Percentiles rank a stretch among this genome's conserved stretches.
phyloP scores from a whole-genome alignment of 768 basidiomycete genomes.

The Hortiboletus flavorubellus region DNA sequence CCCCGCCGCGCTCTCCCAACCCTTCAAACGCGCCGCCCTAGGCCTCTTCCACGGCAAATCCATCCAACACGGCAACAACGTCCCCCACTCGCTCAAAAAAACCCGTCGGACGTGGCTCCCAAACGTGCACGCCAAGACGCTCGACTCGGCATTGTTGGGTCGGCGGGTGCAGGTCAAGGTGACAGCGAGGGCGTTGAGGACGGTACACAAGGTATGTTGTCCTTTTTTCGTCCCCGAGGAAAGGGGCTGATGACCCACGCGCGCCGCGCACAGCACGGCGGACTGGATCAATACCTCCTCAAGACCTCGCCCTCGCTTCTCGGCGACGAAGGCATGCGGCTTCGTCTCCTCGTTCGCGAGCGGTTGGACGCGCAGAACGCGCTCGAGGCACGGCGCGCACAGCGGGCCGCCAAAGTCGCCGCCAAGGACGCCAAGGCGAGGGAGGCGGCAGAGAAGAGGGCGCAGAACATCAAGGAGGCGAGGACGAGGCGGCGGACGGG shows the following conservation, averaged over 20 bases:
- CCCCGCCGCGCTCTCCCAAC: constrained; percentile 45
- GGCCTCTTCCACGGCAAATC: constrained; percentile 83
- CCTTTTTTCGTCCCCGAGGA: neutral
- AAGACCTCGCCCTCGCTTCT: constrained; percentile 40
- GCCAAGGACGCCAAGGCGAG: constrained; percentile 10
- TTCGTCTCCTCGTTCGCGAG: constrained; percentile 43
- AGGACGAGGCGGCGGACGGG: neutral
- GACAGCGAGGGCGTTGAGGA: constrained; percentile 72
- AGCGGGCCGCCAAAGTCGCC: constrained; percentile 18
- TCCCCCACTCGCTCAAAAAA: constrained; percentile 85
- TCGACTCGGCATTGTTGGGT: constrained; percentile 64
- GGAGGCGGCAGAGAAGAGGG: neutral
- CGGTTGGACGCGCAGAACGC: constrained; percentile 22
- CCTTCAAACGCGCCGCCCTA: constrained; percentile 77
- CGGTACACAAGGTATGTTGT: constrained; percentile 71
- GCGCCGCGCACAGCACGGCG: constrained; percentile 47
- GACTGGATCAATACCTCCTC: constrained; percentile 66
- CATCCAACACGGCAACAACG: constrained; percentile 83
- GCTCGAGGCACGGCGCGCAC: constrained; percentile 15
- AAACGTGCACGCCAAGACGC: constrained; percentile 75
- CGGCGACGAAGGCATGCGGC: constrained; percentile 40
- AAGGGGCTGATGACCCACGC: too few species aligned
- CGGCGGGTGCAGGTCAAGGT: constrained; percentile 61
- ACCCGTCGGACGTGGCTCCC: constrained; percentile 87
- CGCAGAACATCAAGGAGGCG: constrained; percentile 6